Evolutionary conservation across 257 asterid genomes (phyloP), one percentile per base, ranked within the genome.

Genomic region (Echium plantagineum): DNA sequence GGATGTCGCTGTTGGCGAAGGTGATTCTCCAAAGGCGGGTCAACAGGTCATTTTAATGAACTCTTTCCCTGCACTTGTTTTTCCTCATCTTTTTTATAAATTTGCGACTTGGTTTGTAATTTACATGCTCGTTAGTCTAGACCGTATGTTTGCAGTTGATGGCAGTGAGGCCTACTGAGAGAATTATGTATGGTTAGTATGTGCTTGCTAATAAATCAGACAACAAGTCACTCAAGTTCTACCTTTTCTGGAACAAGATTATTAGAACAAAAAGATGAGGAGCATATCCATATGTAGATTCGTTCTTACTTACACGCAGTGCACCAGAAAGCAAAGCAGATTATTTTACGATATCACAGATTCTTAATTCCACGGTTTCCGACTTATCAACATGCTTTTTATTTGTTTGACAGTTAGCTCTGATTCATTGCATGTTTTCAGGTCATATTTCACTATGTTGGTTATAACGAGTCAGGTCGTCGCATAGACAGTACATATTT

Each of bases 401-500:
- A 24, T 24, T 24, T 24, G n/a, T 15, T 60, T 20, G 21, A 32
- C 48, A 16, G 30, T 21, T 3, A 42, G 21, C 26, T 28, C 49
- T 47, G 24, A 53, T 21, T 32, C 52, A 57, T 52, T 67, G 60
- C 66, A 47, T 55, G 16, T 57, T 52, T 16, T 73, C 75, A 93
- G 99, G 97, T 93, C 71, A 86, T 68, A 15, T 93, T 93, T 77
- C 95, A 93, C 68, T 93, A 93, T 62, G 59, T 83, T 59, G 99
- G 99, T 59, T 93, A 93, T 73, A 93, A 93, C 26, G 99, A 93
- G 79, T 86, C 96, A 2, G 97, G 99, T 21, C 81, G 97, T 10
- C 97, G 99, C 65, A 89, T 93, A 61, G 99, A 93, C 90, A 93
- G 96, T 64, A 86, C 96, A 55, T 93, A 93, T 75, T 59, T 84